Conservation (phyloP, 2,329 filamentous ascomycete species). For the Colletotrichum tabaci region DNA sequence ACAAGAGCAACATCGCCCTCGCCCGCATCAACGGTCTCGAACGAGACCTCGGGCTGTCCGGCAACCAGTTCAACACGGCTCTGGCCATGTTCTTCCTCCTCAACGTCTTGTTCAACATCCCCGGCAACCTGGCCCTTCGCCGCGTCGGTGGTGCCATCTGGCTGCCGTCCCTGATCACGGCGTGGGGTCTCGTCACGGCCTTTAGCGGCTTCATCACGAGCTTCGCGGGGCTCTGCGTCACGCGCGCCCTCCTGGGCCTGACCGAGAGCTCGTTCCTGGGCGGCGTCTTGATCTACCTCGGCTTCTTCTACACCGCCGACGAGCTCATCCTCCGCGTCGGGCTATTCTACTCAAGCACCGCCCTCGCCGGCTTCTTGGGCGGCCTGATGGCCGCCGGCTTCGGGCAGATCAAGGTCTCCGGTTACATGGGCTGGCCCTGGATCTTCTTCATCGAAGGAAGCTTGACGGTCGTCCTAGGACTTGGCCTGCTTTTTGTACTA, state of each 20-base stretch:
- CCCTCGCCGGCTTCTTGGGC: conserved; percentile 39
- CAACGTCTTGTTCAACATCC: conserved; percentile 47
- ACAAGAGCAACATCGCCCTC: conserved; percentile 42
- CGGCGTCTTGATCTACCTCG: conserved; percentile 46
- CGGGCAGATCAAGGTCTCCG: conserved; percentile 16
- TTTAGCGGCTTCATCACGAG: conserved; percentile 45
- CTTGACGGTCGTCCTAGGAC: conserved; percentile 34
- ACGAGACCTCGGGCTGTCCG: conserved; percentile 23
- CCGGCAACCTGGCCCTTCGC: conserved; percentile 45
- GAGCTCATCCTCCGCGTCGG: conserved; percentile 46
- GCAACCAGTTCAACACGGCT: conserved; percentile 43
- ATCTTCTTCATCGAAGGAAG: conserved; percentile 43
- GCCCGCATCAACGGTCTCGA: conserved; percentile 44
- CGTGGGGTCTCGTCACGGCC: conserved; percentile 45
- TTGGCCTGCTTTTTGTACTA: conserved; percentile 2
- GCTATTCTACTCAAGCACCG: conserved; percentile 45
- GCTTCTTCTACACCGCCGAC: conserved; percentile 46
- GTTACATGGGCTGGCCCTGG: conserved; percentile 43
- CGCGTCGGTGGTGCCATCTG: conserved; percentile 44
- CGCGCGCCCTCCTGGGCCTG: conserved; percentile 45
- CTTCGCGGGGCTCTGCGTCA: conserved; percentile 44
- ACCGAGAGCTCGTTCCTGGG: conserved; percentile 46
- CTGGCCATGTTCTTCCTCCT: conserved; percentile 46
- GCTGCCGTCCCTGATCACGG: conserved; percentile 43
- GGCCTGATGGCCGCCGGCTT: conserved; percentile 39